A percentile compares a stretch with the other conserved stretches of the same genome.
phyloP scores from a whole-genome alignment of 2,329 filamentous ascomycete species.

The Aschersonia sp. region DNA sequence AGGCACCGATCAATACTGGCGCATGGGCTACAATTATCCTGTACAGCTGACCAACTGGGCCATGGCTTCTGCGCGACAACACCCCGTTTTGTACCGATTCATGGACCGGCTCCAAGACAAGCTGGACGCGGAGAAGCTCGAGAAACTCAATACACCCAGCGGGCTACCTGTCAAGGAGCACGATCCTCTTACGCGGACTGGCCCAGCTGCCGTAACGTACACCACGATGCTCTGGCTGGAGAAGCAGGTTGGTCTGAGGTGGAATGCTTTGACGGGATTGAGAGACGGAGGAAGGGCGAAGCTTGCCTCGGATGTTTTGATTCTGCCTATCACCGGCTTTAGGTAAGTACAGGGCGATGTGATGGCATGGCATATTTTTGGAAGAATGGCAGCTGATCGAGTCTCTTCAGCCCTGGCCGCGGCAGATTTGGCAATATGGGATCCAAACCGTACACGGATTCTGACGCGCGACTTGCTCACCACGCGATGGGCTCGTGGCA shows the following conservation, averaged over 20 bases:
- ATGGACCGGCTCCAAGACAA: constrained; percentile 7
- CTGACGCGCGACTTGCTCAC: constrained; percentile 9
- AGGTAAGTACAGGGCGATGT: constrained; percentile 5
- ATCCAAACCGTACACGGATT: constrained; percentile 8
- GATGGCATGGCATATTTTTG: too few species aligned
- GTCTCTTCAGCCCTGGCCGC: constrained; percentile 7
- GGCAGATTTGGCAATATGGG: constrained; percentile 11
- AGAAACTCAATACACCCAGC: background rate
- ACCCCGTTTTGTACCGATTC: constrained; percentile 9
- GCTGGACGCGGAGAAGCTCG: constrained; percentile 4
- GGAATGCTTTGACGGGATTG: constrained; percentile 10
- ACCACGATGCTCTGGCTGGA: constrained; percentile 9
- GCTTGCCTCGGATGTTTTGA: constrained; percentile 8
- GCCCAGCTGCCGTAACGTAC: constrained; percentile 11
- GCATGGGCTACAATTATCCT: constrained; percentile 12
- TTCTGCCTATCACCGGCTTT: constrained; percentile 11
- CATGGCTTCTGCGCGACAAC: constrained; percentile 9
- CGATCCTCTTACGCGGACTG: constrained; percentile 10
- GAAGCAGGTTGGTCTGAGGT: constrained; percentile 7
- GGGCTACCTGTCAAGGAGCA: background rate
- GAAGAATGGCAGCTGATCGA: background rate
- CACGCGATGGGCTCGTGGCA: constrained; percentile 11
- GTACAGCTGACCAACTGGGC: constrained; percentile 13
- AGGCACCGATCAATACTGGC: constrained; percentile 8
- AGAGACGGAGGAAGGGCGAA: constrained; percentile 9